phyloP scores from a whole-genome alignment of 345 rosid genomes.

The Zanthoxylum bungeanum region DNA sequence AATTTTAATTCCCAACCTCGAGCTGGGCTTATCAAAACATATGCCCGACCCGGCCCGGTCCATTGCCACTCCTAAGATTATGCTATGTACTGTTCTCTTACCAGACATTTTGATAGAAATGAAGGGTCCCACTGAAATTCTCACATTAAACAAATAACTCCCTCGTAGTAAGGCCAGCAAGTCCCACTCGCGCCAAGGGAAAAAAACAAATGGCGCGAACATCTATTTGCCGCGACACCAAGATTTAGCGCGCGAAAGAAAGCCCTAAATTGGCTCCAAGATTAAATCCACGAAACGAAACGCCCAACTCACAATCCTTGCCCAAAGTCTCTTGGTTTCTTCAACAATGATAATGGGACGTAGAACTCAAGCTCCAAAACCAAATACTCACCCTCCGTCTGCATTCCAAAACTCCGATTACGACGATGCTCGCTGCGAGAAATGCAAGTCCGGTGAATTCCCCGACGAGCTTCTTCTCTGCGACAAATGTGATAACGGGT shows the following conservation, averaged over 20 bases:
- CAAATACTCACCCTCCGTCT: conserved; percentile 14
- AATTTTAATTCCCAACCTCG: no score
- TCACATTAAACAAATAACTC: no score
- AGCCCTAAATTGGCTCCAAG: background rate
- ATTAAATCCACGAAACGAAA: background rate
- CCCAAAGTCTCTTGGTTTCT: background rate
- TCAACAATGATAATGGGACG: conserved; percentile 28
- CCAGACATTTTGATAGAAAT: no score
- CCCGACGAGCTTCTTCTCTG: conserved; percentile 74
- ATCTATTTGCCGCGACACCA: background rate
- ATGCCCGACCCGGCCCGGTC: no score
- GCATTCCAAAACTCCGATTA: conserved; percentile 21
- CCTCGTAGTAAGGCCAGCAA: no score
- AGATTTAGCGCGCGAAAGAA: background rate
- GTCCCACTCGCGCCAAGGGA: no score
- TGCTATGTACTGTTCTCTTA: no score
- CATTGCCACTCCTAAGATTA: no score
- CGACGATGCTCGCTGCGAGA: conserved; percentile 50
- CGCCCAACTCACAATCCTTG: background rate
- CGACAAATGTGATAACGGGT: conserved; percentile 81
- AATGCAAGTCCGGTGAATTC: conserved; percentile 66
- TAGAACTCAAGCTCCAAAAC: conserved; percentile 52
- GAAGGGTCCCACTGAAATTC: no score
- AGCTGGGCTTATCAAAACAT: no score
- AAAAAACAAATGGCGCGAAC: background rate